Conservation (phyloP, 2,329 filamentous ascomycete species). For the Helminthosporium solani region DNA sequence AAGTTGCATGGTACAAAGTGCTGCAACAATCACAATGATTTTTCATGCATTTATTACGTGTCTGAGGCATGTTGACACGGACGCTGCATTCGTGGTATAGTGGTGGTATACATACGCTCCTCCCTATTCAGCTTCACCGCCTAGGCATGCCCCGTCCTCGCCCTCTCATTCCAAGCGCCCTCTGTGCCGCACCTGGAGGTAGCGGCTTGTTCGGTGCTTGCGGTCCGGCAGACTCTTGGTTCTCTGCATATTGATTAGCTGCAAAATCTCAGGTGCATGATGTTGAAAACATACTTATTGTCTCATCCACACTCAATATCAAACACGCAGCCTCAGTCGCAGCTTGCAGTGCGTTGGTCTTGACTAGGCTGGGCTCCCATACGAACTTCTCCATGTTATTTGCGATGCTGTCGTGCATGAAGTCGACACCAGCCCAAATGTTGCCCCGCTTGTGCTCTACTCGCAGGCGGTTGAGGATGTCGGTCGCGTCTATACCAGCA, state of each 20-base stretch:
- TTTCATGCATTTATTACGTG: neutral
- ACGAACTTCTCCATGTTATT: conserved; percentile 96
- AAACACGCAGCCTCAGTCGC: conserved; percentile 93
- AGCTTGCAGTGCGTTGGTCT: conserved; percentile 95
- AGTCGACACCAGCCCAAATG: conserved; percentile 95
- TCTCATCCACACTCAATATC: conserved; percentile 96
- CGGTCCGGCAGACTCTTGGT: conserved; percentile 86
- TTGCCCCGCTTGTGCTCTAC: conserved; percentile 95
- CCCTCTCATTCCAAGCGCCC: conserved; percentile 79
- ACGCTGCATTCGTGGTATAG: conserved; percentile 1
- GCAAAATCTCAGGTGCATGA: neutral
- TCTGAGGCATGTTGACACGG: neutral
- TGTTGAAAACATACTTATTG: conserved; percentile 65
- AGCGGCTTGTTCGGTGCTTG: conserved; percentile 74
- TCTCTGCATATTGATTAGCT: conserved; percentile 54
- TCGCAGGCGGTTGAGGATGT: conserved; percentile 93
- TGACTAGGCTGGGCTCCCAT: conserved; percentile 95
- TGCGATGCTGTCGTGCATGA: conserved; percentile 83
- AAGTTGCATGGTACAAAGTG: too few species aligned
- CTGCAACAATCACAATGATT: too few species aligned
- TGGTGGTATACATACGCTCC: conserved; percentile 24
- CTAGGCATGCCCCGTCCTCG: conserved; percentile 71
- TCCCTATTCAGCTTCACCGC: conserved; percentile 52
- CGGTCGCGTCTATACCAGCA: conserved; percentile 95
- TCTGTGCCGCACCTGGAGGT: conserved; percentile 71